phyloP scores from a whole-genome alignment of 805 yeast species.

The Metschnikowia baotianmanensis region DNA sequence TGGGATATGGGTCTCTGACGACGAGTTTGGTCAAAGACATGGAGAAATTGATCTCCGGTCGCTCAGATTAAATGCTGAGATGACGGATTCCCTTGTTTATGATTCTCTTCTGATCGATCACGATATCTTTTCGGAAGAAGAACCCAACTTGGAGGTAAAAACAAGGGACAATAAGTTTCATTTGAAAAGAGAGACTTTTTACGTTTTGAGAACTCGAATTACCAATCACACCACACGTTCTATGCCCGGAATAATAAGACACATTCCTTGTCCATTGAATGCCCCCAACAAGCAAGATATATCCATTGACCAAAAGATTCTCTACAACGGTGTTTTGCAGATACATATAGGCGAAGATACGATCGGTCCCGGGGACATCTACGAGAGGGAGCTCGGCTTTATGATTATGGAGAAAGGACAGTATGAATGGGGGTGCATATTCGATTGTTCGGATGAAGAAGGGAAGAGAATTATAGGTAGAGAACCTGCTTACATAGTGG shows the following conservation, averaged over 20 bases:
- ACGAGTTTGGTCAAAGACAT: slow-evolving; percentile 25
- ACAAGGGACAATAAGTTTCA: slow-evolving; percentile 7
- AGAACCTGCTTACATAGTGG: slow-evolving; percentile 34
- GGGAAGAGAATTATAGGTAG: slow-evolving; percentile 23
- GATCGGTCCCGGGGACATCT: slow-evolving; percentile 42
- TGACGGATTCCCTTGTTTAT: slow-evolving; percentile 54
- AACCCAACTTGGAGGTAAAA: slow-evolving; percentile 26
- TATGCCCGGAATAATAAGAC: slow-evolving; percentile 58
- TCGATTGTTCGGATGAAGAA: slow-evolving; percentile 27
- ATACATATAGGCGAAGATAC: slow-evolving; percentile 40
- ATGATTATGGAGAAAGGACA: slow-evolving; percentile 73
- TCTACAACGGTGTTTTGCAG: slow-evolving; percentile 75
- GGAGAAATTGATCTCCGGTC: slow-evolving; percentile 70
- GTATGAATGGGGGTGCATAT: slow-evolving; percentile 68
- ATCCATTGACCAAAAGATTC: slow-evolving; percentile 51
- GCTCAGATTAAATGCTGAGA: slow-evolving; percentile 56
- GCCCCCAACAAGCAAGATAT: slow-evolving; percentile 14
- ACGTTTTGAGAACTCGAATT: slow-evolving; percentile 49
- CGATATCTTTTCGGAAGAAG: slow-evolving; percentile 10
- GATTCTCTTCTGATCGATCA: slow-evolving; percentile 48
- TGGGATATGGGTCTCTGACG: slow-evolving; percentile 61
- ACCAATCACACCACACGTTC: slow-evolving; percentile 43
- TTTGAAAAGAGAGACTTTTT: slow-evolving; percentile 44
- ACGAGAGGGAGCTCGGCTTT: slow-evolving; percentile 50
- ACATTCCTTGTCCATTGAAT: slow-evolving; percentile 44